Evolutionary conservation across 202 grass and related monocot genomes (phyloP), one percentile per base, ranked within the genome.

Genomic region (Miscanthus sacchariflorus): DNA sequence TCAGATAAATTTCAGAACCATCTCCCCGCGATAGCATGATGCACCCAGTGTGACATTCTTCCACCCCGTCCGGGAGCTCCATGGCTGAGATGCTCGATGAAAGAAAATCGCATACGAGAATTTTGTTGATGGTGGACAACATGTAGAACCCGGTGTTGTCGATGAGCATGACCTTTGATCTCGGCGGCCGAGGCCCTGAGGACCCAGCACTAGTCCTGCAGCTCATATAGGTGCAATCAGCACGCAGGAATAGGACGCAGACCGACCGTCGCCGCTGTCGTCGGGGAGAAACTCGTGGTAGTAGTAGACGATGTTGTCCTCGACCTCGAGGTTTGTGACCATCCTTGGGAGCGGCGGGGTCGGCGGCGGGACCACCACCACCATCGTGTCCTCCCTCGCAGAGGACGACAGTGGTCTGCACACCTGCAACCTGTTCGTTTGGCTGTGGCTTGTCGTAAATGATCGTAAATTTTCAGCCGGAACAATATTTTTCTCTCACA

Each of bases 101-200:
- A 1, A 18, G 8, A 13, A 84, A 76, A 84, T 84, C 71, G 9
- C 72, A 76, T 9, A 84, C 82, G 33, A 84, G 40, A 15, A 84
- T 66, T 19, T 61, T 78, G 17, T 36, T 36, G 35, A 15, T 66
- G 21, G 25, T 23, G 17, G 71, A 78, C 52, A 78, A 12, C 52
- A 36, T 83, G 18, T 83, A 83, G 52, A 83, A 63, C 49, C 12
- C 64, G 5, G 5, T 40, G 0, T 45, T 10, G 23, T 28, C 52
- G 3, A 74, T 9, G 28, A 77, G 49, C 49, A 56, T 19, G n/a
- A 77, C 49, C 48, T 30, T 77, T 12, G 74, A 58, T 56, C 18
- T 77, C 35, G 35, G 68, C 15, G 6, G 9, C 15, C 6, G 74
- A 76, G 1, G 25, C 24, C 46, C 46, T 30, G 11, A 18, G 9